phyloP scores from a whole-genome alignment of 1,139 yeast genomes.

The Debaryomyces udenii region DNA sequence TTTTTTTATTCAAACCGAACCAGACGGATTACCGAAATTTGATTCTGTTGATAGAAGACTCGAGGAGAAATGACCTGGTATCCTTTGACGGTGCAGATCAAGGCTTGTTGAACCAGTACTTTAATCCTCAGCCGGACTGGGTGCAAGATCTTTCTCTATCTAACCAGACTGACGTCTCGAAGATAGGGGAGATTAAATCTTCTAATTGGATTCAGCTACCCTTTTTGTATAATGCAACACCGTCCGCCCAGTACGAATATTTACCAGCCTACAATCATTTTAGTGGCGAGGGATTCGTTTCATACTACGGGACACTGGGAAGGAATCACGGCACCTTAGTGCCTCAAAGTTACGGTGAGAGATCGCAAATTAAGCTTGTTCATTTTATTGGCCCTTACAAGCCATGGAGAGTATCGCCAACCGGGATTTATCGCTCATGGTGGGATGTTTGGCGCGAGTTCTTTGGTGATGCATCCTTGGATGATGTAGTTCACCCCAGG shows the following conservation, averaged over 20 bases:
- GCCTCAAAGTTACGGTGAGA: constrained; percentile 22
- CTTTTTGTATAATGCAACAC: constrained; percentile 84
- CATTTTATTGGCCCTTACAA: constrained; percentile 84
- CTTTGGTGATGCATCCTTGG: constrained; percentile 26
- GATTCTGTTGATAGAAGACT: constrained; percentile 31
- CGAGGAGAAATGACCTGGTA: constrained; percentile 25
- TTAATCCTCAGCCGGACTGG: constrained; percentile 55
- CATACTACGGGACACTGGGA: constrained; percentile 21
- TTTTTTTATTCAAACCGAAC: constrained; percentile 69
- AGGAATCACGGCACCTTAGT: constrained; percentile 32
- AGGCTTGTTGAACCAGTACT: constrained; percentile 84
- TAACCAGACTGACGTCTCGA: constrained; percentile 12
- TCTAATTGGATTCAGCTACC: constrained; percentile 72
- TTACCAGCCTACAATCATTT: constrained; percentile 77
- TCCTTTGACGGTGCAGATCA: constrained; percentile 97
- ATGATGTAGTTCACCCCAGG: constrained; percentile 14
- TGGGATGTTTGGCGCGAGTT: constrained; percentile 47
- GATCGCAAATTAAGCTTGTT: constrained; percentile 53
- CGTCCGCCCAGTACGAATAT: constrained; percentile 79
- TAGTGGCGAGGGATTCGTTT: constrained; percentile 12
- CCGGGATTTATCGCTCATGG: constrained; percentile 39
- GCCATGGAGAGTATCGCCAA: constrained; percentile 65
- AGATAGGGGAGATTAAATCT: constrained; percentile 11
- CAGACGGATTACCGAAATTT: constrained; percentile 47
- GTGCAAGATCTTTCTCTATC: constrained; percentile 23